Evolutionary conservation across 805 yeast genomes (phyloP), one percentile per base, ranked within the genome.

Genomic region (Metschnikowia proteae): DNA sequence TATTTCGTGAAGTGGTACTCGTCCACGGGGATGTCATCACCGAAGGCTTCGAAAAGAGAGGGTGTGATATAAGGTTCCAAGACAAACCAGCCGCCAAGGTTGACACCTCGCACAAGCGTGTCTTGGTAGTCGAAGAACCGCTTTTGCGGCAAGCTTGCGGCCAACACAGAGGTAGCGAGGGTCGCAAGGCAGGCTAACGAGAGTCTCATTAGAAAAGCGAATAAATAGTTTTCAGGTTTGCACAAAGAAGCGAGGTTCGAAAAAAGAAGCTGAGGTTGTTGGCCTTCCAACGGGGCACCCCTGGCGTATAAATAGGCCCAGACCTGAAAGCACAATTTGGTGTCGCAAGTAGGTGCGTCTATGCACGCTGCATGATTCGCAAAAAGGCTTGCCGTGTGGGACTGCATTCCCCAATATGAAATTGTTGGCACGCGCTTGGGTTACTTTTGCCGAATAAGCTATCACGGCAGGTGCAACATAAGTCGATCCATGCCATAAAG

Each of bases 81-180:
- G 1, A 89, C 89, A 44, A 89, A 76, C 96, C 96, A 89, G 40
- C 96, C 96, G 53, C 97, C 97, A 30, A 89, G 68, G 61, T 86
- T 85, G 43, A 89, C 89, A 58, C 96, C 96, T 37, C 78, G 64
- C 37, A 79, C 66, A 45, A 63, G 67, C 28, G 68, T 66, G 42
- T 61, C 65, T 30, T 61, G 56, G 54, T 68, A 72, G 61, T 72
- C 73, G 61, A 65, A 69, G 25, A 52, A 49, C 8, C 54, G 46
- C 25, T 44, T 48, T 30, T 47, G 40, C 28, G 56, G 57, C 22
- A 52, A 43, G 25, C 49, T 35, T 29, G 49, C 26, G 9, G 58
- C 56, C 37, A 44, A 6, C 17, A 44, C 48, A 30, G 49, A 42
- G 33, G 51, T 40, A 37, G 52, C 54, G 27, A 54, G 52, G n/a